phyloP scores from a whole-genome alignment of 805 yeast species.

The Vanderwaltozyma tropicalis region DNA sequence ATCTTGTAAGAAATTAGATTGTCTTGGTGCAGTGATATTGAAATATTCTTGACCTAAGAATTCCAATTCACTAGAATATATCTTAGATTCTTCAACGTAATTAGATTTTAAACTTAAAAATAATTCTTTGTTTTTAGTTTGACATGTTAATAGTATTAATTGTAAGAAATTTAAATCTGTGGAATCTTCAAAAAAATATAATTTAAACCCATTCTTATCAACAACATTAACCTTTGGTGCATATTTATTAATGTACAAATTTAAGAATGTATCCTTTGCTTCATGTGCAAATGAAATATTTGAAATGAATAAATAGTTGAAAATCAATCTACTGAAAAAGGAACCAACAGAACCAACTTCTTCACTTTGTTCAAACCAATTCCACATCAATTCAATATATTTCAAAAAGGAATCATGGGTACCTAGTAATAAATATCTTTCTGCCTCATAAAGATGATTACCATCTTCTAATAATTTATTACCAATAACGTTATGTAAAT shows the following conservation, averaged over 20 bases:
- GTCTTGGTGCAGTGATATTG: conserved; percentile 43
- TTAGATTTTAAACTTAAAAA: conserved; percentile 43
- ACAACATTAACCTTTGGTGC: conserved; percentile 17
- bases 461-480: conserved; percentile 45
- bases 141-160: conserved; percentile 50
- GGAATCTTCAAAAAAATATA: conserved; percentile 30
- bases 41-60: conserved; percentile 55
- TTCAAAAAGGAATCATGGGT: conserved; percentile 43
- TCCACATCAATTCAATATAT: conserved; percentile 35
- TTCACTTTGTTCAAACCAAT: conserved; percentile 34
- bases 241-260: conserved; percentile 20
- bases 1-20: conserved; percentile 50
- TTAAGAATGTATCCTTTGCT: conserved; percentile 31
- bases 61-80: conserved; percentile 35
- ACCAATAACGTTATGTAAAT: conserved; percentile 67
- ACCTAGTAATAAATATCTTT: conserved; percentile 60
- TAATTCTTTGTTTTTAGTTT: conserved; percentile 40
- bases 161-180: conserved; percentile 60
- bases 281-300: conserved; percentile 51
- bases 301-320: conserved; percentile 62
- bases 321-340: conserved; percentile 46
- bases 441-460: conserved; percentile 53
- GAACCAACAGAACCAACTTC: conserved; percentile 19
- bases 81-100: conserved; percentile 30
- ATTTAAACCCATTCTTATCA: conserved; percentile 26